phyloP scores from a whole-genome alignment of 2,329 filamentous ascomycete species.

The Fusarium succisae region DNA sequence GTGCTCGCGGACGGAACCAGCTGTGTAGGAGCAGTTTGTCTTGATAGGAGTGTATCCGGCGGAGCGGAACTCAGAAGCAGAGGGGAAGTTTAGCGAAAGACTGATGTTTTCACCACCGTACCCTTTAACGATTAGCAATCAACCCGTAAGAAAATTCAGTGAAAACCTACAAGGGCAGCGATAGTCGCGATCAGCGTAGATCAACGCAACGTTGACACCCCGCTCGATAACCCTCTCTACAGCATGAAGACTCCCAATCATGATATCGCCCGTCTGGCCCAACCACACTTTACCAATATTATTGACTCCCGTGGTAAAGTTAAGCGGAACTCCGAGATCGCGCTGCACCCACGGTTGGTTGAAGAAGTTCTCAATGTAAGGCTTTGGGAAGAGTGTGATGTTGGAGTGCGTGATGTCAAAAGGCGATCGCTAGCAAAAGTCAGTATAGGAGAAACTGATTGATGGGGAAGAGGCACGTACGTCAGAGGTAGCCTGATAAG shows the following conservation, averaged over 20 bases:
- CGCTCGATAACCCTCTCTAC: constrained; percentile 66
- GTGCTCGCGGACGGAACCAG: constrained; percentile 77
- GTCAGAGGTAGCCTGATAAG: background rate
- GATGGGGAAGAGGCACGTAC: background rate
- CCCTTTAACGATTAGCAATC: constrained; percentile 11
- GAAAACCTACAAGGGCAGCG: constrained; percentile 64
- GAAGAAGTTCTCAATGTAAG: constrained; percentile 69
- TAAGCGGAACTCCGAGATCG: constrained; percentile 68
- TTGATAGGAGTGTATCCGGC: constrained; percentile 76
- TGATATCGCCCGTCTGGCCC: constrained; percentile 67
- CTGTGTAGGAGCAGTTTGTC: constrained; percentile 71
- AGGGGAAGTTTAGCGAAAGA: constrained; percentile 67
- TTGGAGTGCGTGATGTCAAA: constrained; percentile 68
- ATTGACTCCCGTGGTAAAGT: constrained; percentile 56
- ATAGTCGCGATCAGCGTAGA: constrained; percentile 71
- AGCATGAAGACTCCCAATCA: constrained; percentile 50
- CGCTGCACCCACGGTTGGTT: constrained; percentile 65
- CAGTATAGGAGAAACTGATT: background rate
- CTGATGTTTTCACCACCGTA: constrained; percentile 69
- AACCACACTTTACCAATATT: constrained; percentile 60
- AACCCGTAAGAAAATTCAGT: rapidly evolving
- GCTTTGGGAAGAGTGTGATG: constrained; percentile 67
- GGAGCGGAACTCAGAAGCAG: constrained; percentile 61
- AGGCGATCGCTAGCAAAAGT: constrained; percentile 57
- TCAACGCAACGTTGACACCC: constrained; percentile 72